A percentile compares a stretch with the other conserved stretches of the same genome.
These are phyloP conservation scores for Penicillium fimorum DNA, from an alignment of 495 filamentous ascomycete genomes.

Conservation along the genomic window DNA sequence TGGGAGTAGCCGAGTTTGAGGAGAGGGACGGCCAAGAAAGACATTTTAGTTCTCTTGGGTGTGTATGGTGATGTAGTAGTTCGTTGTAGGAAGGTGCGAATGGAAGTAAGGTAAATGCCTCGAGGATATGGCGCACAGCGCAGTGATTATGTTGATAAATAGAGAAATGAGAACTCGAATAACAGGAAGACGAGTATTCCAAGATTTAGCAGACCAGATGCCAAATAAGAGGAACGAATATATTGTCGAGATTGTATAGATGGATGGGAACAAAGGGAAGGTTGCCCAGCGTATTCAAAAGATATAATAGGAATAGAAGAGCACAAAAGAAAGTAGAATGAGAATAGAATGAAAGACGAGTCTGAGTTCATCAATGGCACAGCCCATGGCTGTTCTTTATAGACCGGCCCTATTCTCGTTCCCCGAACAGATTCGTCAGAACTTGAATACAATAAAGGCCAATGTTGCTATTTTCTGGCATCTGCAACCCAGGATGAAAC, in stretches of 20 bases:
- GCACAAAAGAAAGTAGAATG: conserved; percentile 18
- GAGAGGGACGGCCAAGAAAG: conserved; percentile 33
- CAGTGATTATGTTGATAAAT: conserved; percentile 4
- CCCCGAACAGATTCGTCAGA: background rate
- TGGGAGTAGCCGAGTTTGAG: conserved; percentile 31
- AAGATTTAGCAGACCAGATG: conserved; percentile 10
- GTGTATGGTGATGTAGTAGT: conserved; percentile 1
- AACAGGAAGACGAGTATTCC: conserved; percentile 18
- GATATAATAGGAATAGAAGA: conserved; percentile 19
- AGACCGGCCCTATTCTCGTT: conserved; percentile 10
- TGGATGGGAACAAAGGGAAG: conserved; percentile 3
- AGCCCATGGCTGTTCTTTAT: conserved; percentile 20
- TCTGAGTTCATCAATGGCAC: conserved; percentile 12
- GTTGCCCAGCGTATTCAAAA: background rate
- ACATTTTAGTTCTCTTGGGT: conserved; percentile 21
- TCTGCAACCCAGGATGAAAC: conserved; percentile 21
- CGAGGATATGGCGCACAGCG: conserved; percentile 3
- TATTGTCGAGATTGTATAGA: conserved; percentile 18
- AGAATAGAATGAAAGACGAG: conserved; percentile 16
- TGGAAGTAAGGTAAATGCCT: background rate
- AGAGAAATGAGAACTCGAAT: background rate
- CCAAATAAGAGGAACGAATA: conserved; percentile 6
- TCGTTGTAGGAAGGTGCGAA: background rate
- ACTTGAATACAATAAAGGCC: conserved; percentile 6
- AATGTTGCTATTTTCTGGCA: conserved; percentile 22